phyloP scores from a whole-genome alignment of 352 stramenopile genomes.

The Phytophthora pseudosyringae region DNA sequence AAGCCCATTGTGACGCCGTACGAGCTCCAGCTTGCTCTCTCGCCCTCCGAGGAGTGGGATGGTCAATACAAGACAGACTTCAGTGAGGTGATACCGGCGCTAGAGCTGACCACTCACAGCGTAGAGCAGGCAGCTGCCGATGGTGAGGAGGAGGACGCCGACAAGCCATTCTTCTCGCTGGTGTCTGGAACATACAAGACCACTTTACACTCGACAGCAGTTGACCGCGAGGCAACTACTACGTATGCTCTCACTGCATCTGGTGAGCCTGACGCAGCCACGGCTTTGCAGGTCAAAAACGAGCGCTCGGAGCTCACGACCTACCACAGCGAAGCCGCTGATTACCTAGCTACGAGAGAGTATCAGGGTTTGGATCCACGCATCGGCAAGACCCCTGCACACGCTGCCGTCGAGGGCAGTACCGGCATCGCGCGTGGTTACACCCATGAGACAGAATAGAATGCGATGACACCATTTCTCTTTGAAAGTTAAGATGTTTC shows the following conservation, averaged over 20 bases:
- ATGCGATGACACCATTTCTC: neutral
- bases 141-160: conserved; percentile 41
- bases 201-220: conserved; percentile 28
- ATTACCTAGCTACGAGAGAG: conserved; percentile 74
- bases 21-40: conserved; percentile 95
- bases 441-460: conserved; percentile 59
- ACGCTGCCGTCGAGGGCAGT: conserved; percentile 75
- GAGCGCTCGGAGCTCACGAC: conserved; percentile 56
- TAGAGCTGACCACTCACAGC: conserved; percentile 46
- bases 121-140: conserved; percentile 35
- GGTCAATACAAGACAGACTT: conserved; percentile 88
- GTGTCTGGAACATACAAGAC: conserved; percentile 79
- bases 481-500: too few relatives aligned
- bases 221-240: conserved; percentile 14
- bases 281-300: conserved; percentile 63
- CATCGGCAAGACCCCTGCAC: conserved; percentile 80
- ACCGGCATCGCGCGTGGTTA: conserved; percentile 84
- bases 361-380: conserved; percentile 84
- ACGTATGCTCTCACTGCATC: conserved; percentile 37
- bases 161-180: conserved; percentile 87
- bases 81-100: conserved; percentile 70
- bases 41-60: conserved; percentile 87
- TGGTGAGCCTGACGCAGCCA: conserved; percentile 39
- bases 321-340: conserved; percentile 76
- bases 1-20: conserved; percentile 94